These are phyloP conservation scores for Rhodosporidiobolus odoratus DNA, from an alignment of 768 basidiomycete species.

Conservation along the genomic window DNA sequence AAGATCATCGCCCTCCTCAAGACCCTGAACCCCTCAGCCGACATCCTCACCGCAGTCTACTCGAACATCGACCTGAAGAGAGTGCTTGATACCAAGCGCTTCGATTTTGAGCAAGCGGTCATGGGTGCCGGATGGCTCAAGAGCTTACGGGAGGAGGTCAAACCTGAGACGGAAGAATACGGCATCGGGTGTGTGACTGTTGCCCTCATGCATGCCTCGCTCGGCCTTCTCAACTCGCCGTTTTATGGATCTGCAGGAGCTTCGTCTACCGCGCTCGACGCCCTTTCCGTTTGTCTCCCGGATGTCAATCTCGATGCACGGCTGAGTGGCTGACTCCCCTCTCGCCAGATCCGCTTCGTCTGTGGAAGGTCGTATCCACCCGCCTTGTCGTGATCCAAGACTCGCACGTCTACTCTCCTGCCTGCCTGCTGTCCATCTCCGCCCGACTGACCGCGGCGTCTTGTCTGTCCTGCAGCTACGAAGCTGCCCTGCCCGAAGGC, in stretches of 20 bases:
- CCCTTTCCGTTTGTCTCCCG: conserved; percentile 41
- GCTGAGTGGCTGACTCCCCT: not conserved
- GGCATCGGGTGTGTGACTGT: conserved; percentile 17
- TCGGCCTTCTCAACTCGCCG: conserved; percentile 4
- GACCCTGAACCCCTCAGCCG: conserved; percentile 44
- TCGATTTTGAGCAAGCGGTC: conserved; percentile 44
- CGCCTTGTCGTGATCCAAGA: conserved; percentile 46
- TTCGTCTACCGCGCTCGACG: conserved; percentile 46
- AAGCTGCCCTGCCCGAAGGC: conserved; percentile 28
- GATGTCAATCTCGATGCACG: too few relatives aligned
- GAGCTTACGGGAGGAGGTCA: conserved; percentile 41
- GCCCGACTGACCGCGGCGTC: too few relatives aligned
- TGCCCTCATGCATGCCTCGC: not conserved
- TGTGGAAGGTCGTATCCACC: conserved; percentile 44
- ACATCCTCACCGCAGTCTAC: conserved; percentile 18
- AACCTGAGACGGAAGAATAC: conserved; percentile 43
- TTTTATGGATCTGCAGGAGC: too few relatives aligned
- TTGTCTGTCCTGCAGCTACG: too few relatives aligned
- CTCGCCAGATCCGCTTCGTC: conserved; percentile 40
- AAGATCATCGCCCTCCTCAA: conserved; percentile 41
- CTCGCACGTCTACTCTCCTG: too few relatives aligned
- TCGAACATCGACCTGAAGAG: conserved; percentile 42
- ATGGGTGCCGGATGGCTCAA: conserved; percentile 43
- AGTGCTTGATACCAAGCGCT: conserved; percentile 45
- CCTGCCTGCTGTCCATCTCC: too few relatives aligned